Base-by-base conservation (phyloP, 1,284 basidiomycete genomes). In the Termitomyces sp. region DNA sequence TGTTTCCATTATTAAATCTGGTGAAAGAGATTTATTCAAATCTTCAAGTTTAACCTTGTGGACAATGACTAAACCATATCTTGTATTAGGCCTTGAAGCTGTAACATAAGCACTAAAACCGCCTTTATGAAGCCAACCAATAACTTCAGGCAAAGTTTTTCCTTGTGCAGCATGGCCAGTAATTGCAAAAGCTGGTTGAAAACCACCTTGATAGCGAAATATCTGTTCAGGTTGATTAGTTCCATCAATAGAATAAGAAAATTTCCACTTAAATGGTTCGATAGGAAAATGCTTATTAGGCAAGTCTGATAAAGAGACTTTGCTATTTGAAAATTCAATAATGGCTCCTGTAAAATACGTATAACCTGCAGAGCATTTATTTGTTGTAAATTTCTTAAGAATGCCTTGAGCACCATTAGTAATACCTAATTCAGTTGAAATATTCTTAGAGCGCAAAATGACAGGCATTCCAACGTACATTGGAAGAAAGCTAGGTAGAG, bases 401-500 rank as follows among this genome's bases (percentile, higher is more conserved):
- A 49, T 30, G 9, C 46, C 46, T 65, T 42, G 41, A 14, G 41
- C 41, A 30, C 41, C 66, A 57, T 70, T 70, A 0, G 65, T 64
- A 10, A 71, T 60, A 0, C 60, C 60, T 0, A 71, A 53, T 5
- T 68, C 64, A 1, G 64, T 66, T 1, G 61, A 67, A 1, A 69
- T 18, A 38, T 70, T 71, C 2, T 45, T 28, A 0, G 13, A 11
- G 0, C 52, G 28, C 0, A 70, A 33, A n/a, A 68, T 62, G 1
- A 70, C 60, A 3, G 66, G 66, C 66, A 70, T 70, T 0, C 66
- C 62, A 14, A 47, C 49, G 52, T 58, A 65, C 0, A 66, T 18
- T 0, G 54, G 44, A n/a, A 67, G 31, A 35, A 47, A 52, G 0
- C 60, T 52, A 18, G 45, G 33, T 5, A 46, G 16, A 3, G 31